Conservation (phyloP, 257 asterid genomes). For the Thymus quinquecostatus region DNA sequence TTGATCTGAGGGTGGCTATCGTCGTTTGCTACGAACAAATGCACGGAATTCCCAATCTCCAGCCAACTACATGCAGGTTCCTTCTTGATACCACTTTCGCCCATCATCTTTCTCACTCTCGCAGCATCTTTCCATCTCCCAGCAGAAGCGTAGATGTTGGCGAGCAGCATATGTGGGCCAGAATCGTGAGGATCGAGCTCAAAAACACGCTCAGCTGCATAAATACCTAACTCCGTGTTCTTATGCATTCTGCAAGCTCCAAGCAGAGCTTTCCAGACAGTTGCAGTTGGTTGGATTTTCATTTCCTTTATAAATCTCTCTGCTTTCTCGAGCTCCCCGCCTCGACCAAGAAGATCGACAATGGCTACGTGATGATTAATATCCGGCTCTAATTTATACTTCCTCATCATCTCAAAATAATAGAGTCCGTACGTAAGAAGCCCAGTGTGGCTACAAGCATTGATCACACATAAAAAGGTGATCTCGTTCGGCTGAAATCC, state of each 20-base stretch:
- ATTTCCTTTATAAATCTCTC: slow-evolving; percentile 60
- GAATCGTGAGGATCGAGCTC: slow-evolving; percentile 82
- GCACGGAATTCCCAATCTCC: slow-evolving; percentile 71
- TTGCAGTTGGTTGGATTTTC: slow-evolving; percentile 64
- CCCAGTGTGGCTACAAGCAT: slow-evolving; percentile 87
- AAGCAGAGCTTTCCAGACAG: slow-evolving; percentile 79
- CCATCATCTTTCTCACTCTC: slow-evolving; percentile 76
- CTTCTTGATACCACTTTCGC: slow-evolving; percentile 72
- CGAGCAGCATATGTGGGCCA: slow-evolving; percentile 76
- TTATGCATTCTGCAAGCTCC: slow-evolving; percentile 89
- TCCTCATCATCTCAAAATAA: slow-evolving; percentile 71
- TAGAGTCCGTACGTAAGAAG: slow-evolving; percentile 65
- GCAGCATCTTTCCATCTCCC: slow-evolving; percentile 74
- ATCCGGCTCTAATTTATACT: slow-evolving; percentile 49
- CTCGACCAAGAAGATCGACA: slow-evolving; percentile 76
- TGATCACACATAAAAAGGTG: slow-evolving; percentile 72
- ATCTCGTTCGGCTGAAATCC: slow-evolving; percentile 70
- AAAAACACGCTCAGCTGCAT: slow-evolving; percentile 78
- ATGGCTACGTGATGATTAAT: slow-evolving; percentile 66
- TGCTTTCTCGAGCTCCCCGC: slow-evolving; percentile 70
- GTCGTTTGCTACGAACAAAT: slow-evolving; percentile 74
- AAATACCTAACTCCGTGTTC: slow-evolving; percentile 66
- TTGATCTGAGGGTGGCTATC: slow-evolving; percentile 65
- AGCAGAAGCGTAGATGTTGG: slow-evolving; percentile 76
- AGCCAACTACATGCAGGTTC: slow-evolving; percentile 96